Evolutionary conservation across 805 yeast species (phyloP), one percentile per base, ranked within the genome.

Genomic region (Tetrapisispora namnaoensis): DNA sequence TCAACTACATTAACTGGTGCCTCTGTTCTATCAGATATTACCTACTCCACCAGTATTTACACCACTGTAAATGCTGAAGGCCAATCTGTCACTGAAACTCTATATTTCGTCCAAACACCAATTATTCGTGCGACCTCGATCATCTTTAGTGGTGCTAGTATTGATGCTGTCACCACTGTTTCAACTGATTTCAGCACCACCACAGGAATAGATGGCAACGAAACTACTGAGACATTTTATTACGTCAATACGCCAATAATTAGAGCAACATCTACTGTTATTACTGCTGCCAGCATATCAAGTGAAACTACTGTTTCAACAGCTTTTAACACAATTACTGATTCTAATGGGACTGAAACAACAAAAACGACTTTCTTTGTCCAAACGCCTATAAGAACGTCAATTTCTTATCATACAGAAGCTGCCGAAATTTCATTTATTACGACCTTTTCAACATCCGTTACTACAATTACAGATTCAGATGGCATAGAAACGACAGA

Each of bases 51-150:
- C 1, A 37, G 38, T 2, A 18, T 36, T 27, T 32, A 44, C 18
- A 53, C 56, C 7, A 49, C 32, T 21, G 34, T 46, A 13, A 36
- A 46, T 34, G 7, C 43, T 5, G 44, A 44, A 28, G 53, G 53
- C 28, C 14, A 7, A 9, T 32, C 21, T 27, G 38, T 42, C 2
- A 44, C 46, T 4, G 49, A 42, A 34, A 17, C 24, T 24, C 20
- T 45, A 28, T 43, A 40, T 42, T 50, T 24, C 30, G 51, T 50
- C n/a, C 46, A 48, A 18, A 45, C 46, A 37, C 53, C 53, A 17
- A 38, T 24, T 16, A 14, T 35, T 20, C 18, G 16, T n/a, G 16
- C 37, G 4, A 27, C 36, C 2, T 24, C 41, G 4, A 34, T 11
- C 2, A 16, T 17, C 8, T n/a, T 36, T 17, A 35, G 24, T 22